These are phyloP conservation scores for Suillus bovinus DNA, from an alignment of 768 basidiomycete species.

Conservation along the genomic window DNA sequence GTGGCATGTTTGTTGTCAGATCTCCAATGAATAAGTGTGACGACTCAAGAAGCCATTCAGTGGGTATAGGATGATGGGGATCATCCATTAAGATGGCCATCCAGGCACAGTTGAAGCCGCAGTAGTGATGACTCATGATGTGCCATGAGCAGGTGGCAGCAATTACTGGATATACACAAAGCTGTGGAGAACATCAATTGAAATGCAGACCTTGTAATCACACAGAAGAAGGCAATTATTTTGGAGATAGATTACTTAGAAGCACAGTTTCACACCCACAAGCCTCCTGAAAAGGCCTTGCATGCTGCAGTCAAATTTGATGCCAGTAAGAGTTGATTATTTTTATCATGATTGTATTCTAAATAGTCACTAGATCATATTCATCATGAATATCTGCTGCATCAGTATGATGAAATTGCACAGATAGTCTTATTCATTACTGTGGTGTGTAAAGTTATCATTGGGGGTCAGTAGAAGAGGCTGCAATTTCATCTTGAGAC, in stretches of 20 bases:
- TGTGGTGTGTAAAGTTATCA: constrained; percentile 11
- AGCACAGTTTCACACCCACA: neutral
- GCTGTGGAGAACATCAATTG: neutral
- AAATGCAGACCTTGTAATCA: neutral
- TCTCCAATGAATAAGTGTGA: neutral
- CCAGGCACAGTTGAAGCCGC: too few relatives aligned
- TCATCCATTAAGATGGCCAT: neutral
- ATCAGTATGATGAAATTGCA: neutral
- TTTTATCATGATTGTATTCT: neutral
- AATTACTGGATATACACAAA: neutral
- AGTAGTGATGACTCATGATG: neutral
- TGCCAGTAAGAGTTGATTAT: neutral
- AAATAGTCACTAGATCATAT: neutral
- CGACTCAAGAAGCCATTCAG: neutral
- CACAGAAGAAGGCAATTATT: neutral
- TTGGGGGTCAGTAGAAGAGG: constrained; percentile 15
- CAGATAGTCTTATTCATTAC: neutral
- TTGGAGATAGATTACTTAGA: neutral
- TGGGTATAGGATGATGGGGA: neutral
- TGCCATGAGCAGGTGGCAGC: neutral
- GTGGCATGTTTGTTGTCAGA: neutral
- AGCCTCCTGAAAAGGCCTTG: neutral
- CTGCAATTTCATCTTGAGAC: constrained; percentile 22
- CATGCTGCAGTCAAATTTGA: neutral
- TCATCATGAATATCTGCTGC: neutral